Conservation (phyloP, 495 filamentous ascomycete genomes). For the Aspergillus carlsbadensis region DNA sequence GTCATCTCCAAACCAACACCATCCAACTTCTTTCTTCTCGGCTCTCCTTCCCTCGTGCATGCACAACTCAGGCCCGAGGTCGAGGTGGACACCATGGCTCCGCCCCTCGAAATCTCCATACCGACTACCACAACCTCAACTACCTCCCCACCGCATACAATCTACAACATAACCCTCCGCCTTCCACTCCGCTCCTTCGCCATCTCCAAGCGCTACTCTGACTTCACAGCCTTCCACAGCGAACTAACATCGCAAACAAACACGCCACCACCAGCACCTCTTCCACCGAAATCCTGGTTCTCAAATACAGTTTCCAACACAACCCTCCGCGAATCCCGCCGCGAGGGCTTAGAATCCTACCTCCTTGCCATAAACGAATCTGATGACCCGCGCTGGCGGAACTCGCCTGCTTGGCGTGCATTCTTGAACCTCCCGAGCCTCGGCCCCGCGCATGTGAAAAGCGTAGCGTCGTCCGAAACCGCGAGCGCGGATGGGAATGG, state of each 20-base stretch:
- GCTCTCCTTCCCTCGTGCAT: neutral
- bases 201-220: constrained; percentile 90
- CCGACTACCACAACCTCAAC: constrained; percentile 66
- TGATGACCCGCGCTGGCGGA: constrained; percentile 81
- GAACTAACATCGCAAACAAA: constrained; percentile 62
- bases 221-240: constrained; percentile 78
- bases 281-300: constrained; percentile 87
- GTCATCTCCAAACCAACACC: constrained; percentile 4
- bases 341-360: constrained; percentile 74
- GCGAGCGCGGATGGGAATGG: neutral
- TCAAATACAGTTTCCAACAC: constrained; percentile 72
- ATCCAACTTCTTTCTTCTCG: neutral
- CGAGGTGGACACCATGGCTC: constrained; percentile 60
- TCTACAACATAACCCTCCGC: constrained; percentile 89
- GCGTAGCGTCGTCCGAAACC: neutral
- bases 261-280: constrained; percentile 58
- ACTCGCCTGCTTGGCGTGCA: constrained; percentile 74
- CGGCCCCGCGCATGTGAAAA: neutral
- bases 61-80: too few species aligned
- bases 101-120: constrained; percentile 77
- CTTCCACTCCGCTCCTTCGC: constrained; percentile 85
- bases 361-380: constrained; percentile 75
- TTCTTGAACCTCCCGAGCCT: constrained; percentile 78
- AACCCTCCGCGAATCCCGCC: constrained; percentile 76
- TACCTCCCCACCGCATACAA: constrained; percentile 72